A percentile compares a stretch with the other conserved stretches of the same genome.
These are phyloP conservation scores for Tylopilus rubrobrunneus DNA, from an alignment of 768 basidiomycete species.

Conservation along the genomic window DNA sequence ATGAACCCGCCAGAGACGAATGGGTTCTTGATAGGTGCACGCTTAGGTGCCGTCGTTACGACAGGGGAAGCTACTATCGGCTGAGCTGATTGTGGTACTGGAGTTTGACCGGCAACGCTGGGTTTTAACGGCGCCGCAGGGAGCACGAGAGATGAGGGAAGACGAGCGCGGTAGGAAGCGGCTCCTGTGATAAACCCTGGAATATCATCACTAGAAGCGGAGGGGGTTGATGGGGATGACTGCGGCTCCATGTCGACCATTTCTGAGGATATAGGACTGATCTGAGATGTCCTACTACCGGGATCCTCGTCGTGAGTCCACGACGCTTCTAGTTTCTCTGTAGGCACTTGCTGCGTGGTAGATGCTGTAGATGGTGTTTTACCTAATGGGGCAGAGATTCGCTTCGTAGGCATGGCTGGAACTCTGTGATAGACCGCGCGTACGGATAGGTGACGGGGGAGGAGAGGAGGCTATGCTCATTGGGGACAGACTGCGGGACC, in stretches of 20 bases:
- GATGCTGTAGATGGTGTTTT: constrained; percentile 13
- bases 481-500: constrained; percentile 51
- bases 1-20: constrained; percentile 51
- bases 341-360: constrained; percentile 15
- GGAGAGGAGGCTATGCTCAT: constrained; percentile 58
- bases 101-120: constrained; percentile 8
- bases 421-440: constrained; percentile 1
- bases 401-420: constrained; percentile 5
- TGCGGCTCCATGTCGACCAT: constrained; percentile 34
- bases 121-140: constrained; percentile 12
- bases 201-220: constrained; percentile 25
- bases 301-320: constrained; percentile 25
- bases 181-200: constrained; percentile 32
- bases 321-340: constrained; percentile 12
- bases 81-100: constrained; percentile 12
- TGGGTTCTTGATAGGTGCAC: constrained; percentile 33
- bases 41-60: constrained; percentile 10
- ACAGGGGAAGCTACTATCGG: constrained; percentile 17
- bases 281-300: constrained; percentile 25
- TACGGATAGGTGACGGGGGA: constrained; percentile 19
- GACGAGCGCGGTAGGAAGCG: constrained; percentile 25
- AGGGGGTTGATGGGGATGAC: constrained; percentile 31
- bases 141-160: constrained; percentile 24
- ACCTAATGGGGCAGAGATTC: constrained; percentile 2
- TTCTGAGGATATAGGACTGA: constrained; percentile 32